Base-by-base conservation (phyloP, 441 rosid species). In the Omphalea diandra region DNA sequence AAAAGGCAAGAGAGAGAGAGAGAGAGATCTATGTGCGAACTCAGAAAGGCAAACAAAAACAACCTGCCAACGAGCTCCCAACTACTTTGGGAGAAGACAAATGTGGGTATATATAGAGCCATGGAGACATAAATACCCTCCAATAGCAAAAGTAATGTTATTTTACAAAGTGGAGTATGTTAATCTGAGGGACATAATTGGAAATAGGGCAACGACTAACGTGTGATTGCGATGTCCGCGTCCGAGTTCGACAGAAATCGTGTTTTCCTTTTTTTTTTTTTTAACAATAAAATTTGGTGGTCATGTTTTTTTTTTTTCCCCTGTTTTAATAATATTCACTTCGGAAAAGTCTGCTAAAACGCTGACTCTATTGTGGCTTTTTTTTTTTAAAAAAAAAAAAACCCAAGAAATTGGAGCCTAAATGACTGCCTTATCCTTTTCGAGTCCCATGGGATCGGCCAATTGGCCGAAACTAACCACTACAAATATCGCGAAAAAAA, bases 91-190 rank as follows among this genome's bases (percentile, higher is more conserved):
- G n/a, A n/a, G n/a, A n/a, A 2, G 11, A 67, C 27, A 4, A 8
- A 4, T 2, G 1, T 22, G 5, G 11, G 31, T 84, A 77, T 86
- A 69, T 88, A 88, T 77, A 83, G 64, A 32, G 31, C 1, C 5
- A n/a, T 5, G 38, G 2, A 14, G 17, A n/a, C 26, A 46, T 59
- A 38, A 72, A 44, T 55, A 60, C 75, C 83, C 78, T 18, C 17
- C 14, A 1, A 1, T 38, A 8, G 5, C 2, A 40, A n/a, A 38
- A 22, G 26, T n/a, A 7, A 11, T n/a, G 5, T 52, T 52, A 24
- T 11, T 22, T 24, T 8, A 52, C 9, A 43, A 1, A 29, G 27
- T 2, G 22, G 9, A 12, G 1, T 4, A 29, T 11, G 17, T 12
- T 29, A 26, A 17, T 4, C 22, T 15, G 24, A 24, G 24, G 53